phyloP scores from a whole-genome alignment of 306 rosid species.

The Oxytropis ochrocephala region DNA sequence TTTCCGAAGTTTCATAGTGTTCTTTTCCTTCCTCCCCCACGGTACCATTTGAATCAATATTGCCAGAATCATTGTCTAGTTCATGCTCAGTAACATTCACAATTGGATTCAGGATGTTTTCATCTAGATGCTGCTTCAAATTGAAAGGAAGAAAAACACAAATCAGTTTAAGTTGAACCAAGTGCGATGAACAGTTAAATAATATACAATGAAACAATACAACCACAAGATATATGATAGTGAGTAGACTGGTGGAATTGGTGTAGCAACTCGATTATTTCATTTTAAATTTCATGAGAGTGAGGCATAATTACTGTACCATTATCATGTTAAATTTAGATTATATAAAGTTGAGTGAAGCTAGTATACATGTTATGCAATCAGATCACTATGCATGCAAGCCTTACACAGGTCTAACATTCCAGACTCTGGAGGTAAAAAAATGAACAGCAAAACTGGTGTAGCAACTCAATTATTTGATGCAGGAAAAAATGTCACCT shows the following conservation, averaged over 20 bases:
- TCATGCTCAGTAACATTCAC: slow-evolving; percentile 16
- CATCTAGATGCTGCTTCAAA: slow-evolving; percentile 24
- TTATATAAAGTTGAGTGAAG: neutral
- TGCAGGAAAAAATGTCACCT: neutral
- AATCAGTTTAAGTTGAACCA: slow-evolving; percentile 7
- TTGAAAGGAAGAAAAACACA: slow-evolving; percentile 2
- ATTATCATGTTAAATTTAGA: neutral
- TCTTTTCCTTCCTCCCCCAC: slow-evolving; percentile 32
- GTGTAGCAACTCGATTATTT: no score
- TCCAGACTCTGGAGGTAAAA: neutral
- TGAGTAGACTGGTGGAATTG: no score
- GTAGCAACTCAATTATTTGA: neutral
- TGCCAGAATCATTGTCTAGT: slow-evolving; percentile 7
- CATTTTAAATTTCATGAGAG: no score
- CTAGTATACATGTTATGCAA: neutral
- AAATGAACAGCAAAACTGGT: neutral
- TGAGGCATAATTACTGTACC: neutral
- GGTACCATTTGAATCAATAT: slow-evolving; percentile 7
- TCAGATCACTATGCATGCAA: neutral
- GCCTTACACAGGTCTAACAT: neutral
- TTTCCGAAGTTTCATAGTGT: slow-evolving; percentile 17
- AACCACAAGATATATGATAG: neutral
- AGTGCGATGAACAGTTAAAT: neutral
- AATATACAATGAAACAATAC: neutral
- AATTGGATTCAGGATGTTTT: slow-evolving; percentile 10